phyloP scores from a whole-genome alignment of 352 stramenopile genomes.

The Globisporangium orthogonon region DNA sequence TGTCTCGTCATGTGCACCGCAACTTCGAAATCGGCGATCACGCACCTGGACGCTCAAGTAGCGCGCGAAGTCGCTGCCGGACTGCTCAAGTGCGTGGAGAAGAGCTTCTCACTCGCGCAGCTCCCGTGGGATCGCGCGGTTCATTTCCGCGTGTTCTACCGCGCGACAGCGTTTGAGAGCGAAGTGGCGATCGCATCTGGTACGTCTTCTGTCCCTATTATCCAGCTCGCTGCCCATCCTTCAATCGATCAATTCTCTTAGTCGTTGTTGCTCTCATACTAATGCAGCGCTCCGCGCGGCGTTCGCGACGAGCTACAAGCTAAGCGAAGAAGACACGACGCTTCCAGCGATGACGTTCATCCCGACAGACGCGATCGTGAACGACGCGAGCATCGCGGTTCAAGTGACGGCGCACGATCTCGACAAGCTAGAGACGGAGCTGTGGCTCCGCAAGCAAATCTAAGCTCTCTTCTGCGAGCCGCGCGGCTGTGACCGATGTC shows the following conservation, averaged over 20 bases:
- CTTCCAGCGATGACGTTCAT: slow-evolving; percentile 70
- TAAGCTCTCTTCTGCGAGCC: slow-evolving; percentile 16
- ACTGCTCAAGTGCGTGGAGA: slow-evolving; percentile 9
- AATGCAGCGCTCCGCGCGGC: slow-evolving; percentile 5
- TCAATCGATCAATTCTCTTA: background rate
- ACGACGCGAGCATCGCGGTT: slow-evolving; percentile 33
- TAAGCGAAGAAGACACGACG: background rate
- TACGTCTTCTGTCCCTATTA: slow-evolving; percentile 5
- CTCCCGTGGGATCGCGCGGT: slow-evolving; percentile 59
- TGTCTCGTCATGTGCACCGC: slow-evolving; percentile 42
- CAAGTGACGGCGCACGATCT: slow-evolving; percentile 74
- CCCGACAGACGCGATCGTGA: slow-evolving; percentile 54
- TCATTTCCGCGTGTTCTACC: slow-evolving; percentile 72
- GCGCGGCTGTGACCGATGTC: background rate
- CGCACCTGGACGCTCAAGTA: slow-evolving; percentile 17
- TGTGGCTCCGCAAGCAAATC: slow-evolving; percentile 76
- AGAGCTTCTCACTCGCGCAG: slow-evolving; percentile 29
- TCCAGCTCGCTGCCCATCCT: background rate
- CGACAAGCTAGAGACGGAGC: slow-evolving; percentile 77
- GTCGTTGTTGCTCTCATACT: background rate
- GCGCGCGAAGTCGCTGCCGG: slow-evolving; percentile 18
- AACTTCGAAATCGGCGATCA: background rate
- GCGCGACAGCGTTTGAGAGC: slow-evolving; percentile 32
- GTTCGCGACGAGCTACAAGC: background rate
- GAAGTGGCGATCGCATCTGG: slow-evolving; percentile 40